These are phyloP conservation scores for Gynostemma pentaphyllum DNA, from an alignment of 306 rosid genomes.

Conservation along the genomic window DNA sequence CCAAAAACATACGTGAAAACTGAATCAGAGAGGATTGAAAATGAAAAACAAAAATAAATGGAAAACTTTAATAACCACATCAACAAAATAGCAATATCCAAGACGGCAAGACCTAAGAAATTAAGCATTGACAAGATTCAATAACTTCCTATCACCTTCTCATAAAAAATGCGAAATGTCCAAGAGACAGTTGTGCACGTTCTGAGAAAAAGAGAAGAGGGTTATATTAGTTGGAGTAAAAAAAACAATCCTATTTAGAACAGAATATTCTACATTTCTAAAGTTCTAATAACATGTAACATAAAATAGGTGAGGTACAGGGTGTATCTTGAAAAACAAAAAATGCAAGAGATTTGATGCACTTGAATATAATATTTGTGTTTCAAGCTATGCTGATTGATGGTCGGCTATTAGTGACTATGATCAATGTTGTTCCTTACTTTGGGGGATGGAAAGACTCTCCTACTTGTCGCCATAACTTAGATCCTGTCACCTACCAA, in stretches of 20 bases:
- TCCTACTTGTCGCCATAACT: conserved; percentile 91
- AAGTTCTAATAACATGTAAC: background rate
- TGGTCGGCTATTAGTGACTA: conserved; percentile 12
- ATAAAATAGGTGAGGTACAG: background rate
- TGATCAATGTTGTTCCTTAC: conserved; percentile 28
- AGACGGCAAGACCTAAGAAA: background rate
- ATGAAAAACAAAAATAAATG: background rate
- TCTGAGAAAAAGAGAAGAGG: conserved; percentile 30
- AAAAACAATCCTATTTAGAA: background rate
- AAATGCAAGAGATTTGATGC: background rate
- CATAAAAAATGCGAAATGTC: conserved; percentile 81
- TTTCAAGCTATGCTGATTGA: conserved; percentile 5
- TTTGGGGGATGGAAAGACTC: conserved; percentile 88
- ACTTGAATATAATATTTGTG: background rate
- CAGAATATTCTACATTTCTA: background rate
- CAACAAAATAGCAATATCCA: background rate
- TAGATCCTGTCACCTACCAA: conserved; percentile 59
- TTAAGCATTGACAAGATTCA: background rate
- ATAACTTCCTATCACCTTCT: conserved; percentile 44
- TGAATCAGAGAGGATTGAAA: background rate
- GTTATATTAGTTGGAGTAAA: conserved; percentile 10
- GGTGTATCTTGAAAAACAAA: background rate
- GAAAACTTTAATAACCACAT: background rate
- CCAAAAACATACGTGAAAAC: background rate
- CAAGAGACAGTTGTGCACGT: conserved; percentile 88